Evolutionary conservation across 208 protist genomes (phyloP), one percentile per base, ranked within the genome.

Genomic region (Endotrypanum monterogeii): DNA sequence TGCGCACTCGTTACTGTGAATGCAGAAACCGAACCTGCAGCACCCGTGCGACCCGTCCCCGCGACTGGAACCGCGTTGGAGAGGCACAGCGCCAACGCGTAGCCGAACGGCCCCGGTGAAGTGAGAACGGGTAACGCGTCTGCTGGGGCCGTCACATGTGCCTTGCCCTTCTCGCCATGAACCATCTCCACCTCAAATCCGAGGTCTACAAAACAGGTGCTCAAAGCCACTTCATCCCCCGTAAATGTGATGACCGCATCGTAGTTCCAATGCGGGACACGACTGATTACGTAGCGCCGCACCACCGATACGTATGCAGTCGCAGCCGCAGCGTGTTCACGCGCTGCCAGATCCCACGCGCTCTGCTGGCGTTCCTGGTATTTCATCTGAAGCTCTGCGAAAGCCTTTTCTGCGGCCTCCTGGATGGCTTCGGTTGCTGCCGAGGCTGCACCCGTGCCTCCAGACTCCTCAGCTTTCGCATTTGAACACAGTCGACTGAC

Each of bases 161-260:
- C 76, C 23, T 56, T 39, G 1, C 68, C 39, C 12, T 69, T 75
- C 44, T 78, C 60, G 0, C 76, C 69, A 0, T 68, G n/a, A 11
- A 61, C 23, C 6, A 68, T 18, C 25, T 85, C 63, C 37, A 90
- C 73, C 11, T 41, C 55, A 30, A 91, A 92, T 23, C 83, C 91
- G 0, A 67, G 11, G 3, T n/a, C 57, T 52, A 55, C 32, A 16
- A 94, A 76, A 20, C 67, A 67, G 0, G 78, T 63, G 5, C 35
- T 46, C 41, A 80, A 62, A 3, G 74, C 71, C 1, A 58, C 67
- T 11, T 71, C 74, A 74, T 88, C 80, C 1, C 82, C 86, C 12
- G 77, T 75, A 30, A 90, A 81, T 16, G 82, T 69, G 25, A 97
- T 78, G 30, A 87, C 67, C 8, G 91, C 91, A 62, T 97, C 93